Base-by-base conservation (phyloP, 345 rosid species). In the Camelina neglecta region DNA sequence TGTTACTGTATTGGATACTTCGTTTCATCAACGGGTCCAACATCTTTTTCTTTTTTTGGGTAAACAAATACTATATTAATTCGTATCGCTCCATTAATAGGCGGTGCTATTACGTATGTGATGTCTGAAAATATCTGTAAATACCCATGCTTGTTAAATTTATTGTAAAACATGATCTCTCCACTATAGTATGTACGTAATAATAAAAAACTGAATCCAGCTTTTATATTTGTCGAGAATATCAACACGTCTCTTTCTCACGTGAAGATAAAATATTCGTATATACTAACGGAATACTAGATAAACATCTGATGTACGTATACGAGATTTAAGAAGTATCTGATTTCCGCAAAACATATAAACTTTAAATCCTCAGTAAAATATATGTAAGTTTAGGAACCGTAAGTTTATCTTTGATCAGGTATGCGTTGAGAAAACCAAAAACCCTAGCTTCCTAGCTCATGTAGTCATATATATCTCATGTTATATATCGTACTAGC, bases 61-160 rank as follows among this genome's bases (percentile, higher is more conserved):
- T n/a, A 6, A 2, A 10, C 23, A 54, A 53, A 1, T 11, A 36
- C 8, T 11, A 26, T 58, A 51, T 36, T 5, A 47, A 36, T 7
- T 65, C 4, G 66, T 66, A 66, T 47, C 33, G 72, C n/a, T 59
- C 54, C 72, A 67, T 36, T 38, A 75, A 60, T 60, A 68, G 64
- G 74, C 79, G 79, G 79, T 75, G 69, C 53, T n/a, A 38, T 35
- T n/a, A 60, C n/a, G 71, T 57, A 42, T 11, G 56, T 39, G 51
- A 24, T 67, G 63, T 68, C 57, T 68, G 74, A 21, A 75, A 21
- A 61, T 75, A 76, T 69, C 69, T 20, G 64, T 31, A 33, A 69
- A 21, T 29, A 51, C 67, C 69, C 63, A 75, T 75, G 74, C 63
- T 53, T 18, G 36, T 31, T 67, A 59, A 29, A 60, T 59, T 59